Base-by-base conservation (phyloP, 805 yeast species). In the Trichomonascus vanleenenianus region DNA sequence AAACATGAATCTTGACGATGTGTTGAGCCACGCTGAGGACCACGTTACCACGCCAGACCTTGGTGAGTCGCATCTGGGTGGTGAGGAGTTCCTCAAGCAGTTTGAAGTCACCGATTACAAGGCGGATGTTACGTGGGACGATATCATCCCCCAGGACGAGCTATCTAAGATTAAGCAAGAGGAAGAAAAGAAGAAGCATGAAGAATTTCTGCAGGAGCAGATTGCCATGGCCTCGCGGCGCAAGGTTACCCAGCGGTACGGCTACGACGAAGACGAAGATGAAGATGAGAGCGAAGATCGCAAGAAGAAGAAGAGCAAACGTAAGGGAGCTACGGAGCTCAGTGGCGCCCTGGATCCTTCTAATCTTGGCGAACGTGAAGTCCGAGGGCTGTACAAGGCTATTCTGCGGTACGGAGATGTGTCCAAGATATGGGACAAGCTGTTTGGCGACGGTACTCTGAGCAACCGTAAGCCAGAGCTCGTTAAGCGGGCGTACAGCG, bases 41-140 rank as follows among this genome's bases (percentile, higher is more conserved):
- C 97, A 93, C 60, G 78, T 84, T 30, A 93, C 97, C 0, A 85
- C 97, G 0, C 97, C 97, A 0, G 98, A 93, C 34, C 65, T 93
- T 16, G 97, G 97, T 3, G 97, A 93, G 59, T 85, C 96, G n/a
- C 94, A 93, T 58, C 72, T 93, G 45, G 99, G 99, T 49, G 96
- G 97, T 47, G 99, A 93, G 64, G 99, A 93, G 67, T 93, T 93
- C 60, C 74, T 93, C 67, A 87, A 80, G 59, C 99, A 93, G 66
- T 93, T 93, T 63, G 98, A 93, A 66, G 98, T 93, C 44, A 93
- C 99, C 0, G 98, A 93, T 62, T 94, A 89, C 64, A 93, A 93
- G 68, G 97, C 98, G 0, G 96, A 91, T 63, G 88, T 91, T 50
- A 94, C 88, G 52, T 93, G 99, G 99, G 97, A 93, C 68, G 99